Evolutionary conservation across 2,329 filamentous ascomycete genomes (phyloP).

Genomic region (Colletotrichum orchidophilum): DNA sequence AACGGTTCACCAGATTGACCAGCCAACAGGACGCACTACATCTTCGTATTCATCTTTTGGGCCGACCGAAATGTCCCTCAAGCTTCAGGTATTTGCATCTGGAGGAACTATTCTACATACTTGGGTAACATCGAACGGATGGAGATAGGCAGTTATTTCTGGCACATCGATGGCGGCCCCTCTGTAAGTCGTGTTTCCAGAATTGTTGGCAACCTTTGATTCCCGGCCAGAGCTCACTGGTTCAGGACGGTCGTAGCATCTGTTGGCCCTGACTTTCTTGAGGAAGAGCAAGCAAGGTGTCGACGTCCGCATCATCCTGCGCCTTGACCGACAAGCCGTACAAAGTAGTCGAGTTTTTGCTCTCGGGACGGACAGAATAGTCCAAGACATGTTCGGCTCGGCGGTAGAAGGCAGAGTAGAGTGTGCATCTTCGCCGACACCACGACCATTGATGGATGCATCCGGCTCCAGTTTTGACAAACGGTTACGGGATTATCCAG

Average conservation of each 20-base stretch:
- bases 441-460: conserved; percentile 9
- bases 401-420: conserved; percentile 23
- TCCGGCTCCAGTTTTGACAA: conserved; percentile 12
- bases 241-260: conserved; percentile 23
- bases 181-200: conserved; percentile 1
- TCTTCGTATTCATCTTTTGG: conserved; percentile 22
- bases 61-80: conserved; percentile 27
- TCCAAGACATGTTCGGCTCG: conserved; percentile 22
- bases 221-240: conserved; percentile 15
- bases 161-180: conserved; percentile 27
- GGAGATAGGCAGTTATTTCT: conserved; percentile 29
- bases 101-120: conserved; percentile 26
- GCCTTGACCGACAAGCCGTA: conserved; percentile 34
- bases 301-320: conserved; percentile 17
- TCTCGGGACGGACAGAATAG: conserved; percentile 28
- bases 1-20: conserved; percentile 12
- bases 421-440: conserved; percentile 8
- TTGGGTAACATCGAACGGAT: conserved; percentile 26
- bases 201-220: neutral
- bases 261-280: conserved; percentile 33
- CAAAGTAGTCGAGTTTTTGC: conserved; percentile 33
- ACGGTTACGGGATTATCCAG: neutral
- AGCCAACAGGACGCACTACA: conserved; percentile 18
- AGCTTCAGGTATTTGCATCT: conserved; percentile 20
- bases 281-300: conserved; percentile 17